Base-by-base conservation (phyloP, 495 filamentous ascomycete species). In the Penicillium angulare region DNA sequence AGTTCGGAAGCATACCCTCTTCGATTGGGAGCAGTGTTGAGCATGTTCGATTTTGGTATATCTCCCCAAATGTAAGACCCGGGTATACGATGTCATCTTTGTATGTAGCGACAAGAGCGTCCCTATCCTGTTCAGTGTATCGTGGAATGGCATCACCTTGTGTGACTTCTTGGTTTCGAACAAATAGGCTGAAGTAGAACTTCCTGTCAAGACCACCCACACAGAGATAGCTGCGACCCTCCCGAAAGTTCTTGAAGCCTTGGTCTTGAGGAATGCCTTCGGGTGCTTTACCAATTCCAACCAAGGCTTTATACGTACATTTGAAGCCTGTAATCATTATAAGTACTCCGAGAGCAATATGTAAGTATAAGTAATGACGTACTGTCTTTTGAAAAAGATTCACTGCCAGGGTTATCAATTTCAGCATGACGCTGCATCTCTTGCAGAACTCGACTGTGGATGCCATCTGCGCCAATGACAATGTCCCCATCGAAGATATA, bases 391-490 rank as follows among this genome's bases (percentile, higher is more conserved):
- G 27, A 9, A 12, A 31, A 31, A 12, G 13, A 12, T 12, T 31
- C 13, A 12, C 27, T 31, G 34, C 35, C 33, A 8, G 22, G 46
- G 2, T n/a, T 45, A 36, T 32, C 55, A 10, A 18, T 26, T 8
- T 36, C 47, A 12, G 55, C 43, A 7, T 43, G 15, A n/a, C 47
- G 48, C 38, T 47, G 38, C 48, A 57, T 53, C 24, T 41, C 35
- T 3, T 20, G 15, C 7, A 43, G 42, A 18, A 53, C 35, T 26
- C 16, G 27, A 35, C 50, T 53, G 16, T 41, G 43, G 7, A 53
- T 34, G 0, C 79, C 79, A 54, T 82, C 80, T 12, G 67, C 71
- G 0, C 78, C 79, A 5, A 80, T 61, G 3, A 82, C 58, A 21
- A 80, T 35, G 43, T 73, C 65, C 0, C 78, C 79, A 7, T 52